These are phyloP conservation scores for Staphylotrichum longicolle DNA, from an alignment of 495 filamentous ascomycete species.

Conservation along the genomic window DNA sequence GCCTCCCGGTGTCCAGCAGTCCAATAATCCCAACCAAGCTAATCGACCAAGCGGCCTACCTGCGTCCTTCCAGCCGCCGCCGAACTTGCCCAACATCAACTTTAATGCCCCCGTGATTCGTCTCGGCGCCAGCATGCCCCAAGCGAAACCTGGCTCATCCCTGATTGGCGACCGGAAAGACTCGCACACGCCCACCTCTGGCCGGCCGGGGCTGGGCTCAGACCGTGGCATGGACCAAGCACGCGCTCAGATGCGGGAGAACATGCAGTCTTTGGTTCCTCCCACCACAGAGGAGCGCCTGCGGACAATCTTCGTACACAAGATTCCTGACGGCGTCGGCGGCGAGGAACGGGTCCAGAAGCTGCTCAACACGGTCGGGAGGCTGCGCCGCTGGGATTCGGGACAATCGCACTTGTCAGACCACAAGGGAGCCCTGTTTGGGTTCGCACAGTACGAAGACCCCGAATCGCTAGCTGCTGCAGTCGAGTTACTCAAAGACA, in stretches of 20 bases:
- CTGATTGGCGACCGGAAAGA: constrained; percentile 46
- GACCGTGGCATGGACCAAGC: constrained; percentile 63
- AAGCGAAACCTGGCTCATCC: constrained; percentile 58
- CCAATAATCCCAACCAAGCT: constrained; percentile 60
- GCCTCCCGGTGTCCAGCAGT: constrained; percentile 76
- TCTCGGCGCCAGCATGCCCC: constrained; percentile 67
- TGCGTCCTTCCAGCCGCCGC: constrained; percentile 81
- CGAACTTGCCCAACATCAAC: constrained; percentile 96
- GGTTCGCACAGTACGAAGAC: constrained; percentile 96
- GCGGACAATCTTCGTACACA: constrained; percentile 85
- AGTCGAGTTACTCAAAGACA: constrained; percentile 78
- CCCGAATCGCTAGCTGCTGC: constrained; percentile 83
- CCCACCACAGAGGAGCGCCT: constrained; percentile 88
- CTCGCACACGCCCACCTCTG: constrained; percentile 40
- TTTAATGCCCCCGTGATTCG: constrained; percentile 97
- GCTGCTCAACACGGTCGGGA: constrained; percentile 74
- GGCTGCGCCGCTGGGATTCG: constrained; percentile 75
- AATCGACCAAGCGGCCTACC: constrained; percentile 77
- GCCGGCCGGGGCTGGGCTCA: constrained; percentile 66
- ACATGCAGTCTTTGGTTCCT: constrained; percentile 73
- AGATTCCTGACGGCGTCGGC: constrained; percentile 73
- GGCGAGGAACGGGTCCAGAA: constrained; percentile 81
- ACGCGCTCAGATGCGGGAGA: constrained; percentile 67
- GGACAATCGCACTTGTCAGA: constrained; percentile 63
- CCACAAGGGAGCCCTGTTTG: constrained; percentile 82